These are phyloP conservation scores for Stachybotrys echinatus DNA, from an alignment of 2,329 filamentous ascomycete genomes.

Conservation along the genomic window DNA sequence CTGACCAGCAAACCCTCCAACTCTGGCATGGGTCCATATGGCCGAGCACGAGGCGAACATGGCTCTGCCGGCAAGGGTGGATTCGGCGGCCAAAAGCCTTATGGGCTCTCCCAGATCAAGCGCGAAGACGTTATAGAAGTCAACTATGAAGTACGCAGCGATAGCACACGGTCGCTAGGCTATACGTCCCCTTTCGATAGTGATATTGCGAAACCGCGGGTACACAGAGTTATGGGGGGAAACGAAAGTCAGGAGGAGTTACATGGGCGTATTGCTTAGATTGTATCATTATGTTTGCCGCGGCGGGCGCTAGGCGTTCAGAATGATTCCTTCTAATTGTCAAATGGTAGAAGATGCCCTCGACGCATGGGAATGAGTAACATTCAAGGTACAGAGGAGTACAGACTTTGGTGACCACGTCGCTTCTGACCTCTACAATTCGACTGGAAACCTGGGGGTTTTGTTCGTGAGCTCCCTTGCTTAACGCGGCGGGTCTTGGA, in stretches of 20 bases:
- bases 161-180: not conserved
- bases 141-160: not conserved
- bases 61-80: not conserved
- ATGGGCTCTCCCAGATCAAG: not conserved
- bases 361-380: no score
- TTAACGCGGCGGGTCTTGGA: no score
- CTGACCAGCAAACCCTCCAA: constrained; percentile 4
- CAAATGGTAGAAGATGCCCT: no score
- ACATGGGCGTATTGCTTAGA: not conserved
- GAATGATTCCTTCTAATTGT: no score
- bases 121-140: not conserved
- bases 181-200: not conserved
- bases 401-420: no score
- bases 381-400: no score
- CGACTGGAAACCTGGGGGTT: no score
- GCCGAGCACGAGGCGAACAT: not conserved
- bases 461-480: no score
- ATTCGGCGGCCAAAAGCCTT: not conserved
- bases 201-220: not conserved
- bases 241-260: not conserved
- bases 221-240: not conserved
- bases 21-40: not conserved
- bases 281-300: no score
- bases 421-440: no score
- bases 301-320: no score